Conservation (phyloP, 1,284 basidiomycete genomes). For the Tilletia setariae region DNA sequence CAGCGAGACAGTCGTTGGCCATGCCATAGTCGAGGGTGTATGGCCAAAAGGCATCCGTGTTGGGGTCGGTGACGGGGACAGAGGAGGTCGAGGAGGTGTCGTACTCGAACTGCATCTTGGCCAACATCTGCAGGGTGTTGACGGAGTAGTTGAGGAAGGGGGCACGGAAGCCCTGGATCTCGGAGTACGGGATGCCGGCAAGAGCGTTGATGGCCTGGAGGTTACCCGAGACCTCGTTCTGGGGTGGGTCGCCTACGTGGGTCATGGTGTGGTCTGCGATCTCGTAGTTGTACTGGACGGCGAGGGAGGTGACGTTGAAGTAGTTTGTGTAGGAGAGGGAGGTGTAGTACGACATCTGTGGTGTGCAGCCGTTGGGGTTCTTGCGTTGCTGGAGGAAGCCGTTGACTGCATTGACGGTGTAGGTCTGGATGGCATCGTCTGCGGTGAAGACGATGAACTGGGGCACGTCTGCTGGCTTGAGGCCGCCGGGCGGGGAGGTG, state of each 20-base stretch:
- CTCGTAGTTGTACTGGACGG: conserved; percentile 71
- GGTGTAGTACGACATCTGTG: conserved; percentile 56
- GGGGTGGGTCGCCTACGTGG: conserved; percentile 59
- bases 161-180: conserved; percentile 72
- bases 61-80: conserved; percentile 66
- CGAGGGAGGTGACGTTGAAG: conserved; percentile 75
- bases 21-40: conserved; percentile 64
- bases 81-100: conserved; percentile 68
- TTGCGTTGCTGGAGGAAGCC: conserved; percentile 72
- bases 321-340: conserved; percentile 68
- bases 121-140: conserved; percentile 65
- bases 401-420: conserved; percentile 69
- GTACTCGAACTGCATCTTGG: conserved; percentile 65
- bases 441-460: conserved; percentile 56
- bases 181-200: conserved; percentile 70
- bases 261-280: conserved; percentile 86
- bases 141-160: conserved; percentile 69
- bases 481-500: conserved; percentile 45
- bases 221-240: conserved; percentile 68
- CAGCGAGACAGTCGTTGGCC: conserved; percentile 71
- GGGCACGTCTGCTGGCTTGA: conserved; percentile 28
- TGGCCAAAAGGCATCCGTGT: conserved; percentile 66
- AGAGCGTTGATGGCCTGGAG: conserved; percentile 74
- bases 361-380: conserved; percentile 76
- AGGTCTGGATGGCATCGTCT: conserved; percentile 66